These are phyloP conservation scores for Lachancea thermotolerans DNA, from an alignment of 805 yeast species.

Conservation along the genomic window DNA sequence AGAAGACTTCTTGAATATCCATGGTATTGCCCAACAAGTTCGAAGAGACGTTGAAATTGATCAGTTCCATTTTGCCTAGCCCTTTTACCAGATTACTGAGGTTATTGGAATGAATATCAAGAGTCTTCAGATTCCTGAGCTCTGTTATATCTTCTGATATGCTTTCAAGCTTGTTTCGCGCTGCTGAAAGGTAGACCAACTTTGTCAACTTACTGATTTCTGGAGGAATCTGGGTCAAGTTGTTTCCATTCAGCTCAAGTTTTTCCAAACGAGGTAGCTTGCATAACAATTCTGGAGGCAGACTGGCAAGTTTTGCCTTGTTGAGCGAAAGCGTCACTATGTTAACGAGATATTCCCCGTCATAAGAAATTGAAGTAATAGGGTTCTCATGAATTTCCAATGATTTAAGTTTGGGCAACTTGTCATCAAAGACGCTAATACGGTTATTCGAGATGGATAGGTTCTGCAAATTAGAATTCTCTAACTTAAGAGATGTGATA, in stretches of 20 bases:
- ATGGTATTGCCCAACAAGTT: slow-evolving; percentile 47
- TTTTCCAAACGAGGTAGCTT: slow-evolving; percentile 63
- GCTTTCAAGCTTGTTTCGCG: slow-evolving; percentile 64
- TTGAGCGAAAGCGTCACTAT: slow-evolving; percentile 69
- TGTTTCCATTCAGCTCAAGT: slow-evolving; percentile 73
- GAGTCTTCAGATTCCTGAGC: slow-evolving; percentile 49
- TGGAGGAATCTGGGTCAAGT: slow-evolving; percentile 66
- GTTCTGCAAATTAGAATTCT: slow-evolving; percentile 58
- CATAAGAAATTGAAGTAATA: slow-evolving; percentile 43
- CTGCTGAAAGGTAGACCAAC: slow-evolving; percentile 61
- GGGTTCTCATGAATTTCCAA: slow-evolving; percentile 80
- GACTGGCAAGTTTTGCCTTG: slow-evolving; percentile 72
- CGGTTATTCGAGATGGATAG: slow-evolving; percentile 68
- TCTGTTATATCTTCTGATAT: slow-evolving; percentile 62
- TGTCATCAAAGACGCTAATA: slow-evolving; percentile 61
- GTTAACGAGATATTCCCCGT: slow-evolving; percentile 44
- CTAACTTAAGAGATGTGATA: slow-evolving; percentile 34
- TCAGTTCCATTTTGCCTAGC: slow-evolving; percentile 58
- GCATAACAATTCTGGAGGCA: slow-evolving; percentile 57
- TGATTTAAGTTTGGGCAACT: slow-evolving; percentile 55
- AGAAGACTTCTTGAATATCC: slow-evolving; percentile 43
- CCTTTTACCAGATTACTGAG: slow-evolving; percentile 61
- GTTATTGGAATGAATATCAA: slow-evolving; percentile 83
- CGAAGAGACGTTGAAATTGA: slow-evolving; percentile 62
- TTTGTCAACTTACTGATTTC: slow-evolving; percentile 54